Percentiles rank a stretch among this genome's conserved stretches.
Evolutionary conservation across 768 basidiomycete genomes (phyloP).

Genomic region (Pluteus cervinus): DNA sequence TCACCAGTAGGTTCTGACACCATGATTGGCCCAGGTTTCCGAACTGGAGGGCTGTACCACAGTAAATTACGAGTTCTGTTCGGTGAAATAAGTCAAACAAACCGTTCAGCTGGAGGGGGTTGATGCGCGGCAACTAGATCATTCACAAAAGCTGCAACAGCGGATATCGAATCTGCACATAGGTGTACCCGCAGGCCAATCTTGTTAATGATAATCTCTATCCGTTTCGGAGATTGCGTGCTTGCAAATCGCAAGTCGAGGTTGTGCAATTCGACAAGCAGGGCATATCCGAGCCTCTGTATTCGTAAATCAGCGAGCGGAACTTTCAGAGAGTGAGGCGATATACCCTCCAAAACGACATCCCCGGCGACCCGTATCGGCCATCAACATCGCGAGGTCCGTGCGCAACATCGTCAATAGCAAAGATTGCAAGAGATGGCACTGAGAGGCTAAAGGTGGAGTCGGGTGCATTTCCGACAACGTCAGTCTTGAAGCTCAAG

Average conservation of each 20-base stretch:
- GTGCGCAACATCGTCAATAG: conserved; percentile 28
- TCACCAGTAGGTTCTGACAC: conserved; percentile 28
- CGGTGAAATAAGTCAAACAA: conserved; percentile 6
- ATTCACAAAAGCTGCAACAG: conserved; percentile 48
- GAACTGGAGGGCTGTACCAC: conserved; percentile 17
- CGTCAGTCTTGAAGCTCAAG: conserved; percentile 63
- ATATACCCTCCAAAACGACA: conserved; percentile 64
- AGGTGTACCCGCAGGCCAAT: conserved; percentile 56
- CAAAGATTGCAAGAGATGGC: conserved; percentile 42
- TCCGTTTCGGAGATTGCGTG: conserved; percentile 27
- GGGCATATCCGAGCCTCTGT: conserved; percentile 56
- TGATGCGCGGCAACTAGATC: conserved; percentile 41
- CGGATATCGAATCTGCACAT: conserved; percentile 71
- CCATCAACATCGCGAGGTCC: conserved; percentile 1
- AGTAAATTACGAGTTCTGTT: conserved; percentile 2
- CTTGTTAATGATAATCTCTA: conserved; percentile 47
- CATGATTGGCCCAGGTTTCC: conserved; percentile 23
- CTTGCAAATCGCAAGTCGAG: not conserved
- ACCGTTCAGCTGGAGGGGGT: conserved; percentile 26
- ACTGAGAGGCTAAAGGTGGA: conserved; percentile 44
- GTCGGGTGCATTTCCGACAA: conserved; percentile 62
- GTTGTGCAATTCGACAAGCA: conserved; percentile 14
- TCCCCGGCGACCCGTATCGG: conserved; percentile 22
- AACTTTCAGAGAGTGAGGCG: not conserved
- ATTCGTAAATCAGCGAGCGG: not conserved